Base-by-base conservation (phyloP, 495 filamentous ascomycete species). In the Ramalina intermedia region DNA sequence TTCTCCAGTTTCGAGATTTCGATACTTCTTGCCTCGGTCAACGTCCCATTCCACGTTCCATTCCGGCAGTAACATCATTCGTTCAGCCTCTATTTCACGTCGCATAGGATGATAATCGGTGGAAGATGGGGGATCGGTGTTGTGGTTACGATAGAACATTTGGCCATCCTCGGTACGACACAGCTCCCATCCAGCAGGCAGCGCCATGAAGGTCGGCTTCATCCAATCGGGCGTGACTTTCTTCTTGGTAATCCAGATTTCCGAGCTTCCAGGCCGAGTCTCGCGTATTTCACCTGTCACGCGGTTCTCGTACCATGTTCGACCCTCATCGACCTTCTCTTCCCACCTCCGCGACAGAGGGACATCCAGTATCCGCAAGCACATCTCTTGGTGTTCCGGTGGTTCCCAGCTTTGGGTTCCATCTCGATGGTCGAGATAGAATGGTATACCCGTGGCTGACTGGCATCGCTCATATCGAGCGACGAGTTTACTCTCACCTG, bases 41-140 rank as follows among this genome's bases (percentile, higher is more conserved):
- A 37, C 29, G 41, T 51, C 49, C 49, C 49, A 51, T 27, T 51
- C 49, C 14, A 51, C 49, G 26, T 51, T 51, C 49, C 49, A 51
- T 16, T 51, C 49, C 8, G 49, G 49, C 17, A 51, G 41, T 12
- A 45, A 33, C 13, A 23, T 14, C 37, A 11, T 13, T 16, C 49
- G 26, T 29, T 51, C 49, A 27, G 44, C 49, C 37, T 51, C 49
- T 5, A 51, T 51, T 14, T 51, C 41, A 16, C 38, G 24, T 39
- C 49, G 33, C 49, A 51, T 51, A n/a, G 49, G 49, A 39, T 51
- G 49, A n/a, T 37, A 17, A 2, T 17, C 45, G 14, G 41, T 51
- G 7, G 49, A 51, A 2, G 17, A 37, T 45, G 49, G 49, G 24
- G 40, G 49, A 37, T 51, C 49, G 24, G 37, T 36, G 11, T 51